Base-by-base conservation (phyloP, 1,139 yeast species). In the Yamadazyma atlantica region DNA sequence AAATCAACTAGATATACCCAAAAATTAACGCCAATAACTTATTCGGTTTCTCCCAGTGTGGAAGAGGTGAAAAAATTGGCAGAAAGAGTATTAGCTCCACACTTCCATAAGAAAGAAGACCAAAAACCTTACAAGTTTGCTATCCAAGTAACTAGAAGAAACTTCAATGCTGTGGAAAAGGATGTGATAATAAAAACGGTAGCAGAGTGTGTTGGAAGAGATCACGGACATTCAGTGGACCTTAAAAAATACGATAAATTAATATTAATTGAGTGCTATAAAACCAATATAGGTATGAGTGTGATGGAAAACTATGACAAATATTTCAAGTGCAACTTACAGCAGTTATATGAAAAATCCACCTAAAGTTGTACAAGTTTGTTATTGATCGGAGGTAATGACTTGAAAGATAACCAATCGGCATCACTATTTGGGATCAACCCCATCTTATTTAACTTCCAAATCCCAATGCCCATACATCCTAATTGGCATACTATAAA, bases 351-450 rank as follows among this genome's bases (percentile, higher is more conserved):
- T 48, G 85, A 78, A 39, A 71, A 73, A 48, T 63, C 68, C 32
- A 50, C 50, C 14, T 50, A 48, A 40, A 48, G 44, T 4, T 12
- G 15, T 18, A 29, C 21, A 25, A 32, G 30, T 11, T 29, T 13
- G 21, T 32, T 29, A 26, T 36, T 9, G 27, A 16, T 12, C 6
- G 64, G 2, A 56, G 52, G 24, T 23, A 54, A 53, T 21, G 43
- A 49, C 54, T 87, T 94, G 89, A 95, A 90, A 3, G 90, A 82
- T 23, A 92, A 66, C 97, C 97, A 92, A 54, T 92, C 98, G 44
- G 95, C 84, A 35, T 75, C 75, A 29, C 81, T 82, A 51, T 85
- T 87, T 17, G 98, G 98, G 43, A 92, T 78, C 46, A 92, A 69
- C 0, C 97, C 97, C 97, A 92, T 88, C 21, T 74, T 69, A 51